These are phyloP conservation scores for Neocucurbitaria cava DNA, from an alignment of 2,329 filamentous ascomycete species.

Conservation along the genomic window DNA sequence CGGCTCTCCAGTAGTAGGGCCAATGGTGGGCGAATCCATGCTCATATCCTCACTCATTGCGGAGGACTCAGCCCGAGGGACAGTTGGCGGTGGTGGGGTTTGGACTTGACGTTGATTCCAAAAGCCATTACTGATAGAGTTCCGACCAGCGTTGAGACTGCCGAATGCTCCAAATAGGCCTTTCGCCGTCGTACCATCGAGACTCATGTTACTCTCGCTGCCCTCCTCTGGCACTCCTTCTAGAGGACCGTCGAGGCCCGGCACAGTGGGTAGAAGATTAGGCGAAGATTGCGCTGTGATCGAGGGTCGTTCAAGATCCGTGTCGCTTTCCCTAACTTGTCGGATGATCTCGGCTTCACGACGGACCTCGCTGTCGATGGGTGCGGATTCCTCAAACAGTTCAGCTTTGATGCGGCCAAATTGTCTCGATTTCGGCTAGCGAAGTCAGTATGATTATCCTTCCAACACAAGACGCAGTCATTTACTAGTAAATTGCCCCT, in stretches of 20 bases:
- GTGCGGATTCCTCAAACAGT: constrained; percentile 84
- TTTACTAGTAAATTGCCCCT: constrained; percentile 86
- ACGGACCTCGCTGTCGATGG: constrained; percentile 85
- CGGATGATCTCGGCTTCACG: constrained; percentile 95
- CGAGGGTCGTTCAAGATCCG: constrained; percentile 61
- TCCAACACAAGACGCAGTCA: constrained; percentile 10
- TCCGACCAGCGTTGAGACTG: constrained; percentile 78
- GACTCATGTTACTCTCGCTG: constrained; percentile 64
- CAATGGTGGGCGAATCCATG: constrained; percentile 70
- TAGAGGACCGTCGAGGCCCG: constrained; percentile 63
- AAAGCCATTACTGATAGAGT: constrained; percentile 74
- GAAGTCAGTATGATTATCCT: constrained; percentile 18
- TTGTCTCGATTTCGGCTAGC: constrained; percentile 90
- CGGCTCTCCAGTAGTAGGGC: constrained; percentile 24
- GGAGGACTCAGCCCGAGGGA: constrained; percentile 63
- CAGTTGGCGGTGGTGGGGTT: constrained; percentile 64
- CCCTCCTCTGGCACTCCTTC: constrained; percentile 74
- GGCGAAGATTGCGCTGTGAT: constrained; percentile 73
- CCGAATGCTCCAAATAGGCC: constrained; percentile 71
- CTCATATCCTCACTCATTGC: constrained; percentile 70
- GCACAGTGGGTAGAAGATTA: constrained; percentile 63
- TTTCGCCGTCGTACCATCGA: constrained; percentile 49
- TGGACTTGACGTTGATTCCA: constrained; percentile 73
- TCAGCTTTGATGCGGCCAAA: constrained; percentile 93
- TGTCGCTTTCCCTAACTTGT: constrained; percentile 90